Conservation (phyloP, 2,329 filamentous ascomycete genomes). For the Spiromastix sp. region DNA sequence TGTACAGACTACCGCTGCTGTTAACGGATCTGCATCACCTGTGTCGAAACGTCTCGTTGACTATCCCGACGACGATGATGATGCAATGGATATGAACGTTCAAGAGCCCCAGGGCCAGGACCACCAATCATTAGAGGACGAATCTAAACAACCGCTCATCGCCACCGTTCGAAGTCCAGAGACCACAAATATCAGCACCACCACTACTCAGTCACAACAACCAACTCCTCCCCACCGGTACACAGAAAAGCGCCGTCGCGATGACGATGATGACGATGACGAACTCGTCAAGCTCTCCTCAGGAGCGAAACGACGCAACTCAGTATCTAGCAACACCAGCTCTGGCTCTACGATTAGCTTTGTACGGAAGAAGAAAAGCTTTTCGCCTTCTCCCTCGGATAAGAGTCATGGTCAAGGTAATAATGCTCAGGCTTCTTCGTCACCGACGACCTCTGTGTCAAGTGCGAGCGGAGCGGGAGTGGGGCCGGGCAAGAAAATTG, state of each 20-base stretch:
- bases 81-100: constrained; percentile 47
- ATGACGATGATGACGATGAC: constrained; percentile 87
- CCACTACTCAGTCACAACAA: background rate
- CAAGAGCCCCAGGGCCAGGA: constrained; percentile 14
- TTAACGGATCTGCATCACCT: constrained; percentile 53
- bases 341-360: constrained; percentile 15
- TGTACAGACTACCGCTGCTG: constrained; percentile 21
- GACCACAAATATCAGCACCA: constrained; percentile 16
- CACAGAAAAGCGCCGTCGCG: constrained; percentile 75
- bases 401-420: constrained; percentile 6
- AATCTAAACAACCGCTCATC: constrained; percentile 2
- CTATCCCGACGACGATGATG: constrained; percentile 81
- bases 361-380: constrained; percentile 23
- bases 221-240: constrained; percentile 58
- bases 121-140: too few relatives aligned
- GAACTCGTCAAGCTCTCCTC: constrained; percentile 72
- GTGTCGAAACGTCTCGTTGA: constrained; percentile 69
- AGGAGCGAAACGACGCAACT: constrained; percentile 36
- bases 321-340: constrained; percentile 21
- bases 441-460: constrained; percentile 10
- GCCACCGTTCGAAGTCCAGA: constrained; percentile 21
- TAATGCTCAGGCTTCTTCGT: constrained; percentile 6
- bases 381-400: constrained; percentile 19
- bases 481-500: constrained; percentile 24
- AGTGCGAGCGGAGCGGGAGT: constrained; percentile 8